Base-by-base conservation (phyloP, 2,329 filamentous ascomycete genomes). In the Colletotrichum chrysophilum region DNA sequence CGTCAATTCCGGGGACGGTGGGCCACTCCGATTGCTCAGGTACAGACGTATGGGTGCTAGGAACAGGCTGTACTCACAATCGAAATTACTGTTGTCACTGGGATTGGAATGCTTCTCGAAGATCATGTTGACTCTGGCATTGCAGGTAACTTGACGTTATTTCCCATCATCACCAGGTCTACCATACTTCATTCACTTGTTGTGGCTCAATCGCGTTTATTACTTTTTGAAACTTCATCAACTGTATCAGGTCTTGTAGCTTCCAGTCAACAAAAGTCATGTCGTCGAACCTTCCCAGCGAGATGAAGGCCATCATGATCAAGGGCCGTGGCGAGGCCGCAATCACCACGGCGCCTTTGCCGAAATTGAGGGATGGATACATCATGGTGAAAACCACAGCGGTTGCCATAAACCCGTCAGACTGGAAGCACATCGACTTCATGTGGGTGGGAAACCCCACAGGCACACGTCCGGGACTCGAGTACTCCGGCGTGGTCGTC, bases 401-500 rank as follows among this genome's bases (percentile, higher is more conserved):
- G 7, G 81, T 84, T 14, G 84, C 79, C 26, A 62, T 86, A 43
- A 85, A 85, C 70, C 84, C 83, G 0, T 81, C 81, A 1, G 84
- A 85, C 69, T 84, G 80, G 80, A 84, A 84, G 78, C 79, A 77
- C 66, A 78, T 84, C 67, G 76, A 83, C 14, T 61, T 26, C 43
- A 75, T 72, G 38, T 72, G 68, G 61, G 73, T 71, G 71, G 70
- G 70, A 13, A 61, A 73, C n/a, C 77, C 75, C 55, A 65, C 48
- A 12, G 79, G 79, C 18, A 32, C 77, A 28, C 78, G 78, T 8
- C 78, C 83, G 26, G 88, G 87, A 10, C 87, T 84, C 36, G 88
- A 90, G 77, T 89, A 86, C 70, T 84, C 86, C 38, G 88, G 88
- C 43, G 79, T 86, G 13, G 85, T 90, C 2, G 84, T 87, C 60